A percentile compares a stretch with the other conserved stretches of the same genome.
Conservation (phyloP, 129 eudicot species). For the Arctium lappa region DNA sequence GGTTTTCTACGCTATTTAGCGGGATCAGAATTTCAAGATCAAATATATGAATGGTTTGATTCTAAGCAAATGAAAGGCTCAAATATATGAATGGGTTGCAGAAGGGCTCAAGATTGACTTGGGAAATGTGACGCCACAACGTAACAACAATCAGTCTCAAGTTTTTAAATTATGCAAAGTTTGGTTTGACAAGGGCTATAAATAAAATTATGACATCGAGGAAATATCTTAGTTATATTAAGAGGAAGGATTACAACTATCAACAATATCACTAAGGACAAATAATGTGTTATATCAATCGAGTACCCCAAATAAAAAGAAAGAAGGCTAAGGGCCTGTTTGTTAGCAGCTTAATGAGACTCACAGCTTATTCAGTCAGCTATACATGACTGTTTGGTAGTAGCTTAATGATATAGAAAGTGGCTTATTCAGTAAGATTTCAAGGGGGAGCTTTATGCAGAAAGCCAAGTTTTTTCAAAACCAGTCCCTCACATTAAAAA, state of each 20-base stretch:
- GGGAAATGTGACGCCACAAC: background rate
- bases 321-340: background rate
- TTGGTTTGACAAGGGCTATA: background rate
- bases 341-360: too few species aligned
- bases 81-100: background rate
- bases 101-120: background rate
- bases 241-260: background rate
- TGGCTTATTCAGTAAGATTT: too few species aligned
- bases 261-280: background rate
- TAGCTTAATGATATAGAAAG: too few species aligned
- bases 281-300: background rate
- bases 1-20: background rate
- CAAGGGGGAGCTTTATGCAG: too few species aligned
- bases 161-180: background rate
- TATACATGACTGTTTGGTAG: too few species aligned
- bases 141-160: background rate
- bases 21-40: background rate
- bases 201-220: background rate
- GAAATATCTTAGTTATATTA: background rate
- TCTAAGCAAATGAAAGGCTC: background rate
- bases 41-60: too few species aligned
- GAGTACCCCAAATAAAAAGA: background rate
- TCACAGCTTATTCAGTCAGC: too few species aligned
- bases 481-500: too few species aligned
- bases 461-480: too few species aligned